Conservation (phyloP, 2,329 filamentous ascomycete species). For the Colletotrichum tofieldiae region DNA sequence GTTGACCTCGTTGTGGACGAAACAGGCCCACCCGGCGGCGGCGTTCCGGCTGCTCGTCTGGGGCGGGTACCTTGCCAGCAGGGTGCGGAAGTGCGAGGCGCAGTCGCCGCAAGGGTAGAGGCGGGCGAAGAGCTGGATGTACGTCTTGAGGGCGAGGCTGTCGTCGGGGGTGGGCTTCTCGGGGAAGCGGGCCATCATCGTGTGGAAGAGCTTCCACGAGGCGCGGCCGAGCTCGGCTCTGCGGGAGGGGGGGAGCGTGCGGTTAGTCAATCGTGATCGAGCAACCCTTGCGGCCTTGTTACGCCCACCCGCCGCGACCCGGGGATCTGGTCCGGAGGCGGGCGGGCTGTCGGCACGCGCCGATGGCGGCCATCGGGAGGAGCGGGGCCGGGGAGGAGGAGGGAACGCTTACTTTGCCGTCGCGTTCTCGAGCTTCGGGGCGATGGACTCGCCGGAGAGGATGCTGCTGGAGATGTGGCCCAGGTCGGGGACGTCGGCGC, state of each 20-base stretch:
- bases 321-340: not conserved
- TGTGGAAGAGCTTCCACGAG: slow-evolving; percentile 80
- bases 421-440: slow-evolving; percentile 86
- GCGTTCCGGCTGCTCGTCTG: slow-evolving; percentile 76
- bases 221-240: slow-evolving; percentile 78
- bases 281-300: not conserved
- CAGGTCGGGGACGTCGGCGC: slow-evolving; percentile 54
- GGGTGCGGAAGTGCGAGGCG: slow-evolving; percentile 75
- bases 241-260: slow-evolving; percentile 8
- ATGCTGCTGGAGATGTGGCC: slow-evolving; percentile 62
- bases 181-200: slow-evolving; percentile 79
- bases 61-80: slow-evolving; percentile 75
- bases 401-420: slow-evolving; percentile 76
- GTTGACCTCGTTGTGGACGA: slow-evolving; percentile 79
- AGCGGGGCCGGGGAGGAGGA: not conserved
- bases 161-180: slow-evolving; percentile 76
- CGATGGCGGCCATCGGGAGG: not conserved
- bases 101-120: slow-evolving; percentile 81
- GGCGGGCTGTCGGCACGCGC: not conserved
- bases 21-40: slow-evolving; percentile 78
- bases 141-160: slow-evolving; percentile 74
- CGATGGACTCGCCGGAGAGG: slow-evolving; percentile 80
- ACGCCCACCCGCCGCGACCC: not conserved
- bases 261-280: slow-evolving; percentile 26
- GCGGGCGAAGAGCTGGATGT: slow-evolving; percentile 77